Percentiles rank a stretch among this genome's conserved stretches.
Conservation (phyloP, 2,329 filamentous ascomycete species). For the Botrytis deweyae region DNA sequence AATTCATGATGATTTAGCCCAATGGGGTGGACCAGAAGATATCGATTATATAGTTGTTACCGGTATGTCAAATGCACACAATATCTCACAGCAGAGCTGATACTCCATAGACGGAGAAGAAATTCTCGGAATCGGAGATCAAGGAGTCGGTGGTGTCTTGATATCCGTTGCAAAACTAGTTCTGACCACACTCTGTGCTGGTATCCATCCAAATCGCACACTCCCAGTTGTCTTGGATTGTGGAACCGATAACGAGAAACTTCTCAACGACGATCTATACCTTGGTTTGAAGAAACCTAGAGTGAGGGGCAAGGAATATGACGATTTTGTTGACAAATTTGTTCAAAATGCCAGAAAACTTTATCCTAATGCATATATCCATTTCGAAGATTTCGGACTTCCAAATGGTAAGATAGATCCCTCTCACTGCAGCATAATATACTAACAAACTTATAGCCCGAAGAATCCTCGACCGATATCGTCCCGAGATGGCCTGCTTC, state of each 20-base stretch:
- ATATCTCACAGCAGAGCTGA: constrained; percentile 25
- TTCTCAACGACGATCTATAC: constrained; percentile 76
- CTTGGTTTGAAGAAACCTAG: constrained; percentile 69
- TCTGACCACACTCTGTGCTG: constrained; percentile 82
- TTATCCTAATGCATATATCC: constrained; percentile 79
- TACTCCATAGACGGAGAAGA: constrained; percentile 54
- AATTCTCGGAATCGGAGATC: constrained; percentile 86
- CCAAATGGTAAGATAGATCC: constrained; percentile 54
- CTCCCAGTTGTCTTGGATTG: constrained; percentile 82
- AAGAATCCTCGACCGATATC: constrained; percentile 73
- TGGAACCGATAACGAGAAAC: constrained; percentile 75
- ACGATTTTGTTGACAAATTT: constrained; percentile 74
- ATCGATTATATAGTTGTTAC: constrained; percentile 88
- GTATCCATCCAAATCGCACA: constrained; percentile 75
- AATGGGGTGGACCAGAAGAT: constrained; percentile 69
- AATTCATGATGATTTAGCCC: constrained; percentile 63
- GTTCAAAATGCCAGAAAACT: constrained; percentile 64
- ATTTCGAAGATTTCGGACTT: constrained; percentile 87
- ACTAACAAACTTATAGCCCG: constrained; percentile 44
- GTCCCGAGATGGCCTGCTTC: constrained; percentile 74
- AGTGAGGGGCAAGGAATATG: constrained; percentile 69
- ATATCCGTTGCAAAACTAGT: constrained; percentile 83
- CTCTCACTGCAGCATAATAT: background rate
- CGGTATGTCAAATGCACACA: constrained; percentile 56
- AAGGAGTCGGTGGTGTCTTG: constrained; percentile 80